A percentile compares a stretch with the other conserved stretches of the same genome.
These are phyloP conservation scores for Botrytis fragariae DNA, from an alignment of 2,329 filamentous ascomycete genomes.

Conservation along the genomic window DNA sequence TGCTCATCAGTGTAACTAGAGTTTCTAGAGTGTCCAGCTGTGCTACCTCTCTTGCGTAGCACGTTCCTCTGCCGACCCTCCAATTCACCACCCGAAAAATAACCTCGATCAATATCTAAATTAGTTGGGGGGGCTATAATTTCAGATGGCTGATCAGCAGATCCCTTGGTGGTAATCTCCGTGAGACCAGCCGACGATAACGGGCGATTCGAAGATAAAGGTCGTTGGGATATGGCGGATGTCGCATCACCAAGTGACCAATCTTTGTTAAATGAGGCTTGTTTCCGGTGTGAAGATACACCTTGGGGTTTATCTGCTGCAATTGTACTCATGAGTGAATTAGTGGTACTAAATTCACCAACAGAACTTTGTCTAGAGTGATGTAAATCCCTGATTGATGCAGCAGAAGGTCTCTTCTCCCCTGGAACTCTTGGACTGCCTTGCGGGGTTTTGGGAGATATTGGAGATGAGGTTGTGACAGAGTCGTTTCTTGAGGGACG, in stretches of 20 bases:
- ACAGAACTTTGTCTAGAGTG: slow-evolving; percentile 79
- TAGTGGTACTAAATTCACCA: slow-evolving; percentile 43
- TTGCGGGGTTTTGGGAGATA: slow-evolving; percentile 42
- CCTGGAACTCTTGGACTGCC: slow-evolving; percentile 39
- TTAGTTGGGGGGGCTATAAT: slow-evolving; percentile 44
- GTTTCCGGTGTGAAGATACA: slow-evolving; percentile 54
- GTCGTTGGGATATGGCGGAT: slow-evolving; percentile 32
- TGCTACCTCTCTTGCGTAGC: slow-evolving; percentile 73
- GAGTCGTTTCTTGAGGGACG: slow-evolving; percentile 39
- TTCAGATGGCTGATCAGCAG: slow-evolving; percentile 38
- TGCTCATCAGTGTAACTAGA: slow-evolving; percentile 77
- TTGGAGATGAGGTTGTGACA: slow-evolving; percentile 43
- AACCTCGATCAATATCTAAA: slow-evolving; percentile 69
- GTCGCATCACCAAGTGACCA: slow-evolving; percentile 58
- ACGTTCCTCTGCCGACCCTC: slow-evolving; percentile 75
- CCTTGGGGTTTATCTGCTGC: slow-evolving; percentile 25
- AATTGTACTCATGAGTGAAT: slow-evolving; percentile 44
- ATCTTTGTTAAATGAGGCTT: slow-evolving; percentile 67
- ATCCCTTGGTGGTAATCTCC: slow-evolving; percentile 32
- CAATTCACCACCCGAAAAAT: slow-evolving; percentile 86
- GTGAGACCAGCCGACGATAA: slow-evolving; percentile 23
- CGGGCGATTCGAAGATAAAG: slow-evolving; percentile 22
- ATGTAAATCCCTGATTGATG: slow-evolving; percentile 76
- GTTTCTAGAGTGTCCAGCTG: slow-evolving; percentile 61
- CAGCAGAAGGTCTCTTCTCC: slow-evolving; percentile 68